Percentiles rank a stretch among this genome's conserved stretches.
These are phyloP conservation scores for Stromatinia cepivora DNA, from an alignment of 2,329 filamentous ascomycete genomes.

Conservation along the genomic window DNA sequence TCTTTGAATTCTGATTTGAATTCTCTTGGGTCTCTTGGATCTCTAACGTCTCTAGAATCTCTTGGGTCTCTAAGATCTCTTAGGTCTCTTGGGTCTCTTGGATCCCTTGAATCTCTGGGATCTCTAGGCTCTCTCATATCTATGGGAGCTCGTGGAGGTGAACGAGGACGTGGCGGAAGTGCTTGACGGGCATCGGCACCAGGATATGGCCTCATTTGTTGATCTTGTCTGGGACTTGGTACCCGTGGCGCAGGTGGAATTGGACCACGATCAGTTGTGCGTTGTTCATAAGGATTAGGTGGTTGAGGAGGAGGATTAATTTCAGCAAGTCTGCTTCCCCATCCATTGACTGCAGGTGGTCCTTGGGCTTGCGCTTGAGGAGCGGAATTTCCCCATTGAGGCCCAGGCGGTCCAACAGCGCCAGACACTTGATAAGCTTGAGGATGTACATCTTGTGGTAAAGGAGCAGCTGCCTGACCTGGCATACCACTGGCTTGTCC, in stretches of 20 bases:
- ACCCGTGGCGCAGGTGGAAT: constrained; percentile 62
- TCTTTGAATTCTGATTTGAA: constrained; percentile 12
- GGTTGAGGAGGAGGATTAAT: constrained; percentile 75
- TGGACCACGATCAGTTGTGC: constrained; percentile 69
- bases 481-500: constrained; percentile 71
- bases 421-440: constrained; percentile 86
- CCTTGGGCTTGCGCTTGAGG: constrained; percentile 62
- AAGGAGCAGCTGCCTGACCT: constrained; percentile 73
- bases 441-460: constrained; percentile 93
- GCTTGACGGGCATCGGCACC: constrained; percentile 58
- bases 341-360: constrained; percentile 48
- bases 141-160: constrained; percentile 45
- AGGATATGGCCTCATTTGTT: constrained; percentile 66
- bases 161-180: constrained; percentile 56
- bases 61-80: constrained; percentile 37
- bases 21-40: constrained; percentile 11
- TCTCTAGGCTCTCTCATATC: constrained; percentile 13
- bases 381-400: constrained; percentile 82
- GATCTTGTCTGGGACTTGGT: constrained; percentile 74
- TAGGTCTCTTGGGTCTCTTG: constrained; percentile 36
- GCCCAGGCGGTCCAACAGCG: constrained; percentile 79
- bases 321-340: constrained; percentile 70
- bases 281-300: constrained; percentile 79
- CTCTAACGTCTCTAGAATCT: constrained; percentile 7
- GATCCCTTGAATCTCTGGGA: constrained; percentile 11